Evolutionary conservation across 2,329 filamentous ascomycete genomes (phyloP), one percentile per base, ranked within the genome.

Genomic region (Paracorniculantispora psalliotae): DNA sequence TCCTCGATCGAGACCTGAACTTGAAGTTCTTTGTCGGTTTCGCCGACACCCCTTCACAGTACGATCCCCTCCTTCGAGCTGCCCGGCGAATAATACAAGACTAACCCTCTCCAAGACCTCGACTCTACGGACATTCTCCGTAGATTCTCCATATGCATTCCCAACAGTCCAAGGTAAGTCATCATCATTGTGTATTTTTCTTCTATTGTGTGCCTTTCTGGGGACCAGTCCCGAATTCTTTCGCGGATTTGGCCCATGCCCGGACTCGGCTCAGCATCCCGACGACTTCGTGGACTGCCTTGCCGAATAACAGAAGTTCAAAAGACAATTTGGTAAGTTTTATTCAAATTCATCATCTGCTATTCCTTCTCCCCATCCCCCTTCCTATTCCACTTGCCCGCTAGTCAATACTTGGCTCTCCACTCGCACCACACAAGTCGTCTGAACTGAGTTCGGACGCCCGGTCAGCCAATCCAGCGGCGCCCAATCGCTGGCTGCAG

Each of bases 81-180:
- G 9, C 12, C 21, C 50, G 5, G 30, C 26, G 35, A 28, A 41
- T 3, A 12, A 41, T 26, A 25, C 10, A 53, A 9, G n/a, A 26
- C 51, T 54, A 30, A 44, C 39, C 10, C 33, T 4, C 13, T 23
- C 19, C 10, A 54, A 54, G 41, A 35, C n/a, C 17, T 6, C 47
- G 28, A 50, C 26, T 28, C 28, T 26, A 46, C 21, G 21, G n/a
- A n/a, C 21, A 26, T 46, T 26, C 2, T 26, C 46, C 46, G 37
- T 37, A 54, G 39, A 54, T 9, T 7, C 2, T 33, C 28, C 41
- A 43, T 44, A 56, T 56, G 53, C 53, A 56, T 56, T 26, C 30
- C 30, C 53, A 56, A 23, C 12, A 25, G 28, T 1, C 13, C 21
- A 48, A 46, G 53, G 53, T 56, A 56, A 47, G 53, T 33, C 2